Percentiles rank a stretch among this genome's conserved stretches.
phyloP scores from a whole-genome alignment of 768 basidiomycete genomes.

The Boletus subcaerulescens region DNA sequence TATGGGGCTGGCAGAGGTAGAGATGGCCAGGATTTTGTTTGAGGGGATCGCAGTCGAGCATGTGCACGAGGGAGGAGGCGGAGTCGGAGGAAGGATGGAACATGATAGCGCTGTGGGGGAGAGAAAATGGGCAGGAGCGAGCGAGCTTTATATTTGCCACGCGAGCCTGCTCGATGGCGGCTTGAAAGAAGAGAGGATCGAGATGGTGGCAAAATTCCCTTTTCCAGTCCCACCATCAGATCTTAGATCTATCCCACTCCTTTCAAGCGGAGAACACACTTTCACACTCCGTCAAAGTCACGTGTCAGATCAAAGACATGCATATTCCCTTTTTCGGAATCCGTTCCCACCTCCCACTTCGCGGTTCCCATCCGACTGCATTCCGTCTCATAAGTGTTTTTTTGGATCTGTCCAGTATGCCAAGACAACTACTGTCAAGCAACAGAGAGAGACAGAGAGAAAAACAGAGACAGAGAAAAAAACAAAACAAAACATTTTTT shows the following conservation, averaged over 20 bases:
- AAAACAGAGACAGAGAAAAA: background rate
- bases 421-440: background rate
- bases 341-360: constrained; percentile 14
- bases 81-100: constrained; percentile 23
- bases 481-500: background rate
- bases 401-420: background rate
- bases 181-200: constrained; percentile 25
- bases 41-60: constrained; percentile 31
- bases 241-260: constrained; percentile 21
- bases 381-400: background rate
- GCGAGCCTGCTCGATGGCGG: constrained; percentile 19
- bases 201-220: constrained; percentile 10
- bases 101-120: constrained; percentile 25
- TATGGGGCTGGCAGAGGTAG: constrained; percentile 46
- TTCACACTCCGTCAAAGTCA: constrained; percentile 10
- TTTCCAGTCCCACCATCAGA: constrained; percentile 6
- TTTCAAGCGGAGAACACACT: background rate
- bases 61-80: constrained; percentile 19
- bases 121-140: background rate
- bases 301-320: constrained; percentile 8
- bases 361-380: constrained; percentile 15
- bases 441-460: background rate
- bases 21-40: constrained; percentile 41
- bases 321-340: constrained; percentile 15
- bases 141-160: constrained; percentile 23